Evolutionary conservation across 345 rosid species (phyloP).

Genomic region (Noccaea caerulescens): DNA sequence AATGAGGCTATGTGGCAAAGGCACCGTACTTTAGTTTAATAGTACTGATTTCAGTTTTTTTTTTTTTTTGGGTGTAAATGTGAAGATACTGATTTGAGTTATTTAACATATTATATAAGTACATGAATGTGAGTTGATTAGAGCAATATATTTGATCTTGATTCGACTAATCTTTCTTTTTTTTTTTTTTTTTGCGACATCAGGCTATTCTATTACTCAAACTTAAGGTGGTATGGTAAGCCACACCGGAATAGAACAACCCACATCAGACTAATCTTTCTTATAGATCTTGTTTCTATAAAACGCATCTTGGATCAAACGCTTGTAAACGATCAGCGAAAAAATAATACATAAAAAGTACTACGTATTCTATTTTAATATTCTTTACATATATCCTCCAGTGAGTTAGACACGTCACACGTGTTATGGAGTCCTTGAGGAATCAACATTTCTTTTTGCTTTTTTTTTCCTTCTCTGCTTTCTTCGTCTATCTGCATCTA

Average conservation of each 20-base stretch:
- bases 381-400: background rate
- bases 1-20: conserved; percentile 6
- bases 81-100: background rate
- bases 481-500: background rate
- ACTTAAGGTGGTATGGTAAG: too few relatives aligned
- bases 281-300: background rate
- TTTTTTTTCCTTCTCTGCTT: background rate
- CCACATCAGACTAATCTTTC: background rate
- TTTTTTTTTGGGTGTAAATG: too few relatives aligned
- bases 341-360: background rate
- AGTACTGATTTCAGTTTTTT: too few relatives aligned
- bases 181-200: too few relatives aligned
- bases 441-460: conserved; percentile 13
- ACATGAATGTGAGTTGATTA: background rate
- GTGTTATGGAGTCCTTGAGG: conserved; percentile 5
- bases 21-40: background rate
- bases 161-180: background rate
- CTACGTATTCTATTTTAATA: too few relatives aligned
- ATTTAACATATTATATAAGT: background rate
- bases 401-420: conserved; percentile 17
- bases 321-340: background rate
- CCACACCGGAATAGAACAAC: too few relatives aligned
- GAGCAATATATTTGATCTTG: background rate
- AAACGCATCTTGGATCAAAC: background rate
- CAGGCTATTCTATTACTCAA: too few relatives aligned